Evolutionary conservation across 176 grass and related monocot genomes (phyloP), one percentile per base, ranked within the genome.

Genomic region (Tuctoria greenei): DNA sequence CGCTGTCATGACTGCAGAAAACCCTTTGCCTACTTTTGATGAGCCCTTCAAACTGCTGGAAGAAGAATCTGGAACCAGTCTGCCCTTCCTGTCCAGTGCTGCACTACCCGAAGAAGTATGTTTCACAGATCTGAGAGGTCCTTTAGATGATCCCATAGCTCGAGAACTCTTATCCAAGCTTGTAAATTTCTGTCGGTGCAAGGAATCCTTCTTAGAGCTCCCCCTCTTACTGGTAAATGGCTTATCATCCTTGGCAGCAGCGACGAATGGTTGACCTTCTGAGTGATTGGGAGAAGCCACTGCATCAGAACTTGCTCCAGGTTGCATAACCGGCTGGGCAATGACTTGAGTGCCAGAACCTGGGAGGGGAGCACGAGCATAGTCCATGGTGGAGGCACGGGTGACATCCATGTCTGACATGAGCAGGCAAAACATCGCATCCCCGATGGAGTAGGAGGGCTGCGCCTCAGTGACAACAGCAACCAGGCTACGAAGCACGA

Each of bases 361-460:
- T 16, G 70, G 76, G 50, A 83, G 70, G 50, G 81, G 18, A 75
- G 76, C 21, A 11, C 57, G 27, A 28, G 47, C 72, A 18, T 87
- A 87, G 23, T 95, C 92, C 80, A 95, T 79, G 27, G 82, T 73
- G 85, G 85, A 92, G 16, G 95, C 92, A 57, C 79, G 74, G 68
- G 85, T 78, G 17, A 92, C 84, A 82, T 88, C 95, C 87, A 93
- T 81, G 35, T 99, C 95, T 12, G 84, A 92, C 74, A 99, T 92
- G 66, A 99, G 95, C 61, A 99, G 75, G 77, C 83, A 86, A 86
- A 90, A 99, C 95, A 95, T 92, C 15, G 82, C 89, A 59, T 99
- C 95, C 16, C 89, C 95, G 4, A 69, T 85, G 50, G 85, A 87
- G 79, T 90, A 92, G 83, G 90, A 99, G 4, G 96, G 96, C 15